Evolutionary conservation across 768 basidiomycete species (phyloP).

Genomic region (Auriscalpium vulgare): DNA sequence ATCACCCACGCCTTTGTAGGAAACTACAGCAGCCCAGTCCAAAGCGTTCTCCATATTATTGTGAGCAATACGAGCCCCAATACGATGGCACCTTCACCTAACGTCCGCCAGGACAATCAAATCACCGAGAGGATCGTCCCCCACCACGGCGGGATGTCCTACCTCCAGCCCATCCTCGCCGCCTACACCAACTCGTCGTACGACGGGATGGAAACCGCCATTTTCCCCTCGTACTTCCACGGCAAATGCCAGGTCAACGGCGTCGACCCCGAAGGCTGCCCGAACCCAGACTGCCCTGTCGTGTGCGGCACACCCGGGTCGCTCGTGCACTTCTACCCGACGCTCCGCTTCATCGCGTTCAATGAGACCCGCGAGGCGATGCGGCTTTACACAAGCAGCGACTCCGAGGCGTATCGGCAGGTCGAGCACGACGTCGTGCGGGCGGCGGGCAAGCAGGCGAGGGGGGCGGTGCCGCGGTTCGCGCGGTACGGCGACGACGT

Average conservation of each 20-base stretch:
- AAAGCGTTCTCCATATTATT: conserved; percentile 29
- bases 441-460: conserved; percentile 21
- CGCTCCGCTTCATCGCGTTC: conserved; percentile 41
- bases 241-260: conserved; percentile 60
- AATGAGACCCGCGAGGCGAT: conserved; percentile 32
- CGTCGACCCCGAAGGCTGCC: conserved; percentile 59
- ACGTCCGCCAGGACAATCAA: conserved; percentile 27
- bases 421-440: conserved; percentile 35
- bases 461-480: conserved; percentile 8
- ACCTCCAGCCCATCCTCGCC: conserved; percentile 39
- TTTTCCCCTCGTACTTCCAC: conserved; percentile 68
- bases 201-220: conserved; percentile 38
- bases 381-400: conserved; percentile 26
- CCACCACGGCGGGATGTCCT: conserved; percentile 17
- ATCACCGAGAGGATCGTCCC: conserved; percentile 29
- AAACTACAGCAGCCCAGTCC: conserved; percentile 41
- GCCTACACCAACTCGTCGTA: conserved; percentile 40
- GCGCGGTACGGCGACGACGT: conserved; percentile 2
- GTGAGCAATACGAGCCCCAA: conserved; percentile 26
- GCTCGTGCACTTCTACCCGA: conserved; percentile 57
- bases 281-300: conserved; percentile 71
- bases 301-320: conserved; percentile 82
- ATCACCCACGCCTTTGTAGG: conserved; percentile 48
- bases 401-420: conserved; percentile 33
- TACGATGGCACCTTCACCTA: conserved; percentile 6